phyloP scores from a whole-genome alignment of 805 yeast species.

The Candida tibetensis region DNA sequence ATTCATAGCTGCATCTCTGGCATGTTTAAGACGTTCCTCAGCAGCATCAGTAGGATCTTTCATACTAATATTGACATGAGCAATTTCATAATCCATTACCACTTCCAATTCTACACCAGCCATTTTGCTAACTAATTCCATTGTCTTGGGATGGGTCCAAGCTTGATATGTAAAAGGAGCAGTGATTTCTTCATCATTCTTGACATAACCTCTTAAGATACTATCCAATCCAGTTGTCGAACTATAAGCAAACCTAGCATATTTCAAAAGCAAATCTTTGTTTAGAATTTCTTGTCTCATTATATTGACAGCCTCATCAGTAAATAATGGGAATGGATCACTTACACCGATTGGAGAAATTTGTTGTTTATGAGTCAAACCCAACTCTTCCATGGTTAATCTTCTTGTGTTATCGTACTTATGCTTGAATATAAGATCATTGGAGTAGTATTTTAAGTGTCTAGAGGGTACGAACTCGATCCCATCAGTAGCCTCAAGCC shows the following conservation, averaged over 20 bases:
- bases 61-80: conserved; percentile 50
- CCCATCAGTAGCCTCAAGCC: conserved; percentile 4
- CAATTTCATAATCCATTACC: conserved; percentile 58
- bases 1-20: conserved; percentile 2
- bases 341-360: conserved; percentile 55
- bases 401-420: conserved; percentile 27
- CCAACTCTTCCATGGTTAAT: conserved; percentile 48
- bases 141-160: conserved; percentile 58
- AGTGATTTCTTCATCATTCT: conserved; percentile 24
- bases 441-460: conserved; percentile 31
- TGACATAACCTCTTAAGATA: conserved; percentile 50
- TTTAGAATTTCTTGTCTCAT: conserved; percentile 55
- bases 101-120: conserved; percentile 57
- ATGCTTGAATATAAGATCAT: conserved; percentile 14
- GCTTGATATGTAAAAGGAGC: conserved; percentile 55
- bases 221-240: conserved; percentile 53
- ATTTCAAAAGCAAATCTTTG: conserved; percentile 43
- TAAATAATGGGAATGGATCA: conserved; percentile 60
- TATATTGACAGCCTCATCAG: conserved; percentile 56
- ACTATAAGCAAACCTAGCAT: conserved; percentile 40
- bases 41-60: conserved; percentile 35
- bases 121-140: conserved; percentile 53
- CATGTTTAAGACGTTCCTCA: conserved; percentile 20
- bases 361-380: conserved; percentile 43
- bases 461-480: conserved; percentile 29